Evolutionary conservation across 345 rosid species (phyloP).

Genomic region (Gossypium bickii): DNA sequence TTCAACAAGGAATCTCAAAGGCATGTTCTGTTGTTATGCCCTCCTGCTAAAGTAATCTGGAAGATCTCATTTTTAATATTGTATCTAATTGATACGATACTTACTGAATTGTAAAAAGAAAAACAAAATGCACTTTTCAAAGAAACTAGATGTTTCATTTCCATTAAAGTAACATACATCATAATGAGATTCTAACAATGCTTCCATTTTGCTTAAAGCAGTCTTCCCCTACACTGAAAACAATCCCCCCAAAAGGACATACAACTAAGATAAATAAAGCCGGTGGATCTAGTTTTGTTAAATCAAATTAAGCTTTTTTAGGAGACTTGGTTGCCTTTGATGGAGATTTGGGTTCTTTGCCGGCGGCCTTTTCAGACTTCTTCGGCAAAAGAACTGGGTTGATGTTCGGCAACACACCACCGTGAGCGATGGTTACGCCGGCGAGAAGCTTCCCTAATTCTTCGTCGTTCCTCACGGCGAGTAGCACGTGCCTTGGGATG

Average conservation of each 20-base stretch:
- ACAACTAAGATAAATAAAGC: not conserved
- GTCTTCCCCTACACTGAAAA: not conserved
- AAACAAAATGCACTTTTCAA: too few relatives aligned
- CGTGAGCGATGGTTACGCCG: slow-evolving; percentile 66
- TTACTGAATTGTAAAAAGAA: too few relatives aligned
- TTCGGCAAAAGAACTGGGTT: slow-evolving; percentile 67
- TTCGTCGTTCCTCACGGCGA: slow-evolving; percentile 70
- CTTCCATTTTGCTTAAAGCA: too few relatives aligned
- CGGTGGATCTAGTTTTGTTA: not conserved
- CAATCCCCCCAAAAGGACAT: not conserved
- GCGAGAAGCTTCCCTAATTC: slow-evolving; percentile 61
- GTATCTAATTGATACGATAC: too few relatives aligned
- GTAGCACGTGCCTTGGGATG: slow-evolving; percentile 54
- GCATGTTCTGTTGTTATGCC: too few relatives aligned
- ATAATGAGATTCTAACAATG: too few relatives aligned
- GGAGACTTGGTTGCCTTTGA: slow-evolving; percentile 64
- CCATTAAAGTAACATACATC: not conserved
- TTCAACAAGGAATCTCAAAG: too few relatives aligned
- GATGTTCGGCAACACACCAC: slow-evolving; percentile 68
- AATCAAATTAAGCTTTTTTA: slow-evolving; percentile 40
- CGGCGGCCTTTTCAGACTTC: slow-evolving; percentile 37
- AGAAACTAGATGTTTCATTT: not conserved
- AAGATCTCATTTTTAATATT: too few relatives aligned
- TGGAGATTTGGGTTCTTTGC: slow-evolving; percentile 54
- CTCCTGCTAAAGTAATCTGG: too few relatives aligned